These are phyloP conservation scores for Parietichytrium sp. DNA, from an alignment of 108 stramenopile species.

Conservation along the genomic window DNA sequence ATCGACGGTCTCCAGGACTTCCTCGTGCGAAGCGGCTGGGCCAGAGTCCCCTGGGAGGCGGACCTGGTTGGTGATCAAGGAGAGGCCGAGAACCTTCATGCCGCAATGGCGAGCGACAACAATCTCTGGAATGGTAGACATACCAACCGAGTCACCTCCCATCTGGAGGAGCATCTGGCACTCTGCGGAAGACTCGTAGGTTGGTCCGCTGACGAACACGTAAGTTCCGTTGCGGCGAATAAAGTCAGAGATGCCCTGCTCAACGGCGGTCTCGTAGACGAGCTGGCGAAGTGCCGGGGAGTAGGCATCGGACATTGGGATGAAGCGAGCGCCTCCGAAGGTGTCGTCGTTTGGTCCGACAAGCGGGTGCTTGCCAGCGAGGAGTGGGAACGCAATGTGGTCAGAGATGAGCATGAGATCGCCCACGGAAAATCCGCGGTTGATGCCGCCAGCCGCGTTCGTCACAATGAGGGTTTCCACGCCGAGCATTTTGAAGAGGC, in stretches of 20 bases:
- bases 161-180: constrained; percentile 66
- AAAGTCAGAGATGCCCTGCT: constrained; percentile 60
- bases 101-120: constrained; percentile 82
- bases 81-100: constrained; percentile 78
- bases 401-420: constrained; percentile 81
- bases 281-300: constrained; percentile 55
- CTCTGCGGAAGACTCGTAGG: constrained; percentile 83
- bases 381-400: constrained; percentile 75
- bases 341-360: constrained; percentile 81
- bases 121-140: constrained; percentile 84
- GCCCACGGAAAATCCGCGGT: constrained; percentile 72
- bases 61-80: constrained; percentile 82
- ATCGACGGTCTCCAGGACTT: constrained; percentile 78
- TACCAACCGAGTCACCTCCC: constrained; percentile 79
- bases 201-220: constrained; percentile 84
- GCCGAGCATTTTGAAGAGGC: constrained; percentile 50
- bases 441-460: constrained; percentile 86
- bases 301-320: constrained; percentile 76
- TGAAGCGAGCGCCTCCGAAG: constrained; percentile 78
- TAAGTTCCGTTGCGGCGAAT: constrained; percentile 73
- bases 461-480: constrained; percentile 78
- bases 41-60: constrained; percentile 60
- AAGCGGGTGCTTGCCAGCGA: constrained; percentile 79
- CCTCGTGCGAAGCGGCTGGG: constrained; percentile 75
- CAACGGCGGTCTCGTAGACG: constrained; percentile 59